Base-by-base conservation (phyloP, 2,329 filamentous ascomycete species). In the Dactylonectria macrodidyma region DNA sequence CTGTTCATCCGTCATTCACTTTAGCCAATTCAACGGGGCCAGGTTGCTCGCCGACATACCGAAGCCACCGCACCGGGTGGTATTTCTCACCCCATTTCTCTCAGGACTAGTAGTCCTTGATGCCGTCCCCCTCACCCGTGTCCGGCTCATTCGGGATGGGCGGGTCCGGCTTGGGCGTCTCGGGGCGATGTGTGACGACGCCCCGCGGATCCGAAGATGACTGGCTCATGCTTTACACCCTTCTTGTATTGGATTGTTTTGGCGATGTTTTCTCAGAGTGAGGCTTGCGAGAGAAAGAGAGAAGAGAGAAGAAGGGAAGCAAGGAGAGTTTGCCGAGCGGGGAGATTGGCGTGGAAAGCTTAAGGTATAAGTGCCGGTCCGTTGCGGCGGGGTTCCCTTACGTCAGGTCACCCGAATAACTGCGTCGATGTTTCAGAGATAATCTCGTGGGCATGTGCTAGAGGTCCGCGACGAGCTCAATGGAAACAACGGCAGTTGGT, bases 111-210 rank as follows among this genome's bases (percentile, higher is more conserved):
- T 75, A 79, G 62, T 80, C 77, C 22, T 74, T 77, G 19, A 73
- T 78, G 56, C 76, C 78, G 54, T 79, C 77, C 26, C 78, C 78
- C 59, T 78, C 77, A 44, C 75, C 75, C 36, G 73, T 73, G 58
- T 76, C 76, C 5, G 78, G 78, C 66, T 77, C 77, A 34, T 70
- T 72, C n/a, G 78, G 78, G 41, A 76, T 66, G 41, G 78, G 78
- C 41, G 75, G 72, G 11, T 76, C 73, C 44, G 75, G 75, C 60
- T 78, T 76, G 56, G 78, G 78, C 33, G 78, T 80, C 67, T 78
- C 77, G 33, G 77, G 78, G 44, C 77, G 78, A 70, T 75, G 74
- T 44, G 67, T 52, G 33, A 73, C 48, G 34, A 19, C 46, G 36
- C 44, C 26, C 56, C 56, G 54, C 38, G 44, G 41, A 22, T 16